Evolutionary conservation across 164 flowering plant species (phyloP), one percentile per base, ranked within the genome.

Genomic region (Warburgia ugandensis): DNA sequence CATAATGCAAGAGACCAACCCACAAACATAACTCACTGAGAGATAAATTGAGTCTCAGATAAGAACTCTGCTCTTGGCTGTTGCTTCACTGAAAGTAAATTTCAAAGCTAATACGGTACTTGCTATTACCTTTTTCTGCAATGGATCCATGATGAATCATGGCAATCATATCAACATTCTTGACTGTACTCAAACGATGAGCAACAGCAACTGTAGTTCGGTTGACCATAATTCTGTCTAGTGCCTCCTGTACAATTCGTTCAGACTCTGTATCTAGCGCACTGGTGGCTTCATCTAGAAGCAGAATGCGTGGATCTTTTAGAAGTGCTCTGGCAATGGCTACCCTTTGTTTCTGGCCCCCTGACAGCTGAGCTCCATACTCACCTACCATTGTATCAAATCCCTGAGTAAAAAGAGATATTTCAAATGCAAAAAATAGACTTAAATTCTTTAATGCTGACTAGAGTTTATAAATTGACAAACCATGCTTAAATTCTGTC

Each of bases 271-370:
- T 79, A 61, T 85, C 94, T 3, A 85, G 63, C 0, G 88, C 95
- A 41, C 91, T 83, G 0, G 94, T 84, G 0, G 89, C 94, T 59
- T 84, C 94, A 48, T 84, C 94, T 9, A 84, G 57, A 9, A 85
- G 58, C 20, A 85, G 50, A 28, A 85, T 81, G 65, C 69, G 83
- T 2, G 94, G 96, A 28, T 55, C 61, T 54, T 83, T 83, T 3
- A 83, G 53, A 13, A 88, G 85, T 1, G 91, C 97, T 0, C 94
- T 59, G 1, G 97, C 89, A 23, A 88, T 88, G 14, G 97, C 89
- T 11, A 88, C 78, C 40, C 97, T 45, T 49, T 84, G 94, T 72
- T n/a, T n/a, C n/a, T n/a, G n/a, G n/a, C n/a, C n/a, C n/a, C n/a
- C n/a, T n/a, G n/a, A n/a, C n/a, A n/a, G n/a, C n/a, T n/a, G n/a